These are phyloP conservation scores for Candida quercuum DNA, from an alignment of 805 yeast genomes.

Conservation along the genomic window DNA sequence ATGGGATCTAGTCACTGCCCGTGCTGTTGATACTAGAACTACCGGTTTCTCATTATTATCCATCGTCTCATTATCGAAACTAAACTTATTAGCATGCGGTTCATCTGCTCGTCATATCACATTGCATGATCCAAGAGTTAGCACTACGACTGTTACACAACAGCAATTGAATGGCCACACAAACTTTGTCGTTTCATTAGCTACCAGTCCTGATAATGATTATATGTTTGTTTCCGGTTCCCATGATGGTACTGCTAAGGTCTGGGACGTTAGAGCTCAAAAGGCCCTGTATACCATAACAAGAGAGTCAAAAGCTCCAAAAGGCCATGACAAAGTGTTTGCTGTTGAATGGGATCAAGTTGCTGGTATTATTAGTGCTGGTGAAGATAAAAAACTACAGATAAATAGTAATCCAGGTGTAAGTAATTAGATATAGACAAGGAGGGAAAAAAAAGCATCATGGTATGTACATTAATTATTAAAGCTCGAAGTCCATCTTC, in stretches of 20 bases:
- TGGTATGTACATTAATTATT: background rate
- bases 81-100: conserved; percentile 82
- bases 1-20: conserved; percentile 89
- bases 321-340: conserved; percentile 62
- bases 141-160: conserved; percentile 54
- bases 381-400: conserved; percentile 89
- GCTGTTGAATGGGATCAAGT: conserved; percentile 78
- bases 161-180: conserved; percentile 84
- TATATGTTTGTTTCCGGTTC: conserved; percentile 85
- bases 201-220: conserved; percentile 70
- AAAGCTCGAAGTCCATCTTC: conserved; percentile 11
- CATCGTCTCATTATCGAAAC: conserved; percentile 57
- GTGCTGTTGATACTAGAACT: conserved; percentile 80
- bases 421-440: conserved; percentile 3
- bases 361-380: conserved; percentile 86
- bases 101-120: conserved; percentile 97
- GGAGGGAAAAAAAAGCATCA: background rate
- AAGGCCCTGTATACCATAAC: conserved; percentile 76
- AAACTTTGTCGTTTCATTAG: conserved; percentile 80
- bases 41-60: conserved; percentile 85
- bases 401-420: conserved; percentile 48
- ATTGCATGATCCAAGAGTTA: conserved; percentile 83
- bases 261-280: conserved; percentile 93
- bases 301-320: conserved; percentile 52
- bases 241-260: conserved; percentile 93